Evolutionary conservation across 1,284 basidiomycete species (phyloP), one percentile per base, ranked within the genome.

Genomic region (Pseudozyma thailandica): DNA sequence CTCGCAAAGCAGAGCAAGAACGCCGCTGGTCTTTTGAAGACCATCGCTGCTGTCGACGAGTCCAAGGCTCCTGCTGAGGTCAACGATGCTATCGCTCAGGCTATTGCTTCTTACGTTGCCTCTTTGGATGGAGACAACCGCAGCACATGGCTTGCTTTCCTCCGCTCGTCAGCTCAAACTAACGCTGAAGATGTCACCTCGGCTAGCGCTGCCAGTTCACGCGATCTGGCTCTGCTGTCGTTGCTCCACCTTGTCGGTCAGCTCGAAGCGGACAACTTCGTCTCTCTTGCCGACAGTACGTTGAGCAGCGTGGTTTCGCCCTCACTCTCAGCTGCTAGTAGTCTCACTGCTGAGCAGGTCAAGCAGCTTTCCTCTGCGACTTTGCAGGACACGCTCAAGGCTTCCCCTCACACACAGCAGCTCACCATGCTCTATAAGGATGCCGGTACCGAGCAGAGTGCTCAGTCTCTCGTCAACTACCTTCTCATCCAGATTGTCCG

Each of bases 401-500:
- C 42, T 13, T 57, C 57, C 12, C 49, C 55, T 30, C 68, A 71
- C 39, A 27, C 33, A 13, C n/a, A 51, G 25, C 54, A 58, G 37
- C 56, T 64, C 7, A 33, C 53, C 6, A 33, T 44, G 26, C 44
- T 63, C 30, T 45, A 35, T 42, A 41, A 56, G 31, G 21, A 39
- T 7, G 55, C 66, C 25, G 66, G 55, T 13, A 59, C 66, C 3
- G 55, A 51, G 28, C 66, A 70, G 42, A 56, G 55, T 21, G 55
- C 60, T 2, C n/a, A 26, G 26, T 44, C 64, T 1, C 27, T 70
- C 28, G 48, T 58, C 21, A 43, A 28, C 31, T 52, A 53, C 26
- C 57, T 71, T 18, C 57, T 71, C 33, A 45, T 56, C 28, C 68
- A 71, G 50, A 53, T 71, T 13, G 53, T 65, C 6, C 68, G 68